A percentile compares a stretch with the other conserved stretches of the same genome.
Evolutionary conservation across 108 stramenopile genomes (phyloP).

Genomic region (Nannochloropsis granulata): DNA sequence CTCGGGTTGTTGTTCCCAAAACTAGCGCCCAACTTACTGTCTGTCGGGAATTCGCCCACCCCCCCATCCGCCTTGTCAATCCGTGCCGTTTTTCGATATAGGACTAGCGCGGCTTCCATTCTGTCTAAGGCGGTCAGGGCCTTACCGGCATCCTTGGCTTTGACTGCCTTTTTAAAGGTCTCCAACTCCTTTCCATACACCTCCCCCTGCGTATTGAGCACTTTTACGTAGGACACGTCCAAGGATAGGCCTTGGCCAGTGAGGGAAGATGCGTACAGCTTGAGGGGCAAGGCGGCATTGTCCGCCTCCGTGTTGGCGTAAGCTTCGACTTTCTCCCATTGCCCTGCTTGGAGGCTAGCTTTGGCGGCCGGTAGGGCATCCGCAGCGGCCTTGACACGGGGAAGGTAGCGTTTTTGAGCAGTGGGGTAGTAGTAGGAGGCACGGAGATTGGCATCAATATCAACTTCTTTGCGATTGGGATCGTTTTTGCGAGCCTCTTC

Average conservation of each 20-base stretch:
- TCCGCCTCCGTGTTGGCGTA: neutral
- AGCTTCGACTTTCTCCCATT: neutral
- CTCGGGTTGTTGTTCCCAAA: neutral
- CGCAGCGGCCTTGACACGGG: neutral
- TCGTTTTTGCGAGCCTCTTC: neutral
- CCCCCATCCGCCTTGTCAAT: neutral
- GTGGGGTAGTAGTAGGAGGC: neutral
- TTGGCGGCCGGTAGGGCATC: neutral
- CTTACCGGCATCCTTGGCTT: neutral
- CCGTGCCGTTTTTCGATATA: neutral
- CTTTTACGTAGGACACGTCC: neutral
- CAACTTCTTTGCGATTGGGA: neutral
- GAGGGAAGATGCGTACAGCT: neutral
- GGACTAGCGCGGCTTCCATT: neutral
- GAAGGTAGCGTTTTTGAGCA: neutral
- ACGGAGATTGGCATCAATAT: neutral
- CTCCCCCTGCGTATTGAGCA: neutral
- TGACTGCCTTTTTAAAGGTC: neutral
- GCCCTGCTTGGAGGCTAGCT: neutral
- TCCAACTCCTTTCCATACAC: neutral
- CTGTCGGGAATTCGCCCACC: neutral
- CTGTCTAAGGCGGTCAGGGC: neutral
- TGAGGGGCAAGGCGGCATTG: neutral
- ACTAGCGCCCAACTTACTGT: neutral
- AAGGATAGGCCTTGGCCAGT: neutral